Evolutionary conservation across 805 yeast genomes (phyloP).

Genomic region (Pichia cabralensis): DNA sequence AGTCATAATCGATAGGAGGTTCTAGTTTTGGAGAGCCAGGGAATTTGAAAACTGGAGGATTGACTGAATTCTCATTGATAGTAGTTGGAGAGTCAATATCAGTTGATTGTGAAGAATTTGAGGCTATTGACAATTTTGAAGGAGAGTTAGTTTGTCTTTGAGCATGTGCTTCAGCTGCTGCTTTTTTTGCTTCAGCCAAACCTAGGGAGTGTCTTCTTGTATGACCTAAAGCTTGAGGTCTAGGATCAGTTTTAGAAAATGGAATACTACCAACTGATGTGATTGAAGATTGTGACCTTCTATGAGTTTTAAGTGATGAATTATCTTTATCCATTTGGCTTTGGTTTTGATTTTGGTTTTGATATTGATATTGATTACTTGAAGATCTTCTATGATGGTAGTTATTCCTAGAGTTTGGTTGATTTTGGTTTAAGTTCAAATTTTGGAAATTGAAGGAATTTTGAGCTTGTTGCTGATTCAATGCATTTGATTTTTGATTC

Average conservation of each 20-base stretch:
- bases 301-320: slow-evolving; percentile 27
- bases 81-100: slow-evolving; percentile 4
- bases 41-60: slow-evolving; percentile 40
- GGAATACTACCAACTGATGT: slow-evolving; percentile 17
- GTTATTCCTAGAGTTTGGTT: too few species aligned
- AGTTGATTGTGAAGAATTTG: slow-evolving; percentile 1
- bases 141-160: slow-evolving; percentile 44
- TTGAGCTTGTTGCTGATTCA: slow-evolving; percentile 21
- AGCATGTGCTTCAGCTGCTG: slow-evolving; percentile 87
- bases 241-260: slow-evolving; percentile 13
- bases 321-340: slow-evolving; percentile 5
- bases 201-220: slow-evolving; percentile 88
- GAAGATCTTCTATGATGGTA: slow-evolving; percentile 25
- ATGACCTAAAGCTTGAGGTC: slow-evolving; percentile 52
- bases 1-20: slow-evolving; percentile 8
- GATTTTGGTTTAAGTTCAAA: slow-evolving; percentile 7
- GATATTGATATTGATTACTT: slow-evolving; percentile 12
- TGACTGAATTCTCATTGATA: slow-evolving; percentile 9
- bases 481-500: too few species aligned
- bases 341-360: too few species aligned
- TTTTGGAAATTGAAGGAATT: slow-evolving; percentile 16
- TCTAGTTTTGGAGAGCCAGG: slow-evolving; percentile 31
- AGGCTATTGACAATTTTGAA: slow-evolving; percentile 17
- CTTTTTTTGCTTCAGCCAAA: slow-evolving; percentile 83
- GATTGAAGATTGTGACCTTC: slow-evolving; percentile 36